Conservation (phyloP, 768 basidiomycete species). For the Boletus rubescentipes region DNA sequence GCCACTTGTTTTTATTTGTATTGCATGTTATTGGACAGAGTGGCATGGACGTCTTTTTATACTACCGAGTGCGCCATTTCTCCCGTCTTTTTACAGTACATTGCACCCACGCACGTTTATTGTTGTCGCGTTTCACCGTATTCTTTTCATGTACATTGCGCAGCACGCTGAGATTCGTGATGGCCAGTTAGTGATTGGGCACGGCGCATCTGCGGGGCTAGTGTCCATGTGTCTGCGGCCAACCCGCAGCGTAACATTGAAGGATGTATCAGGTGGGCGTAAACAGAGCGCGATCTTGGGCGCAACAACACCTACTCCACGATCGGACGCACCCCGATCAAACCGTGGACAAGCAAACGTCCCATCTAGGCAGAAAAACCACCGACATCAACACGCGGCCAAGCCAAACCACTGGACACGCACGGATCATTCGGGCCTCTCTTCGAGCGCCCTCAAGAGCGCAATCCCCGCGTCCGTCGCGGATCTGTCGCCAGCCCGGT, state of each 20-base stretch:
- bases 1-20: neutral
- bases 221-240: too few species aligned
- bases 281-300: neutral
- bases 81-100: too few species aligned
- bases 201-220: too few species aligned
- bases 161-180: too few species aligned
- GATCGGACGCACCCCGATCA: too few species aligned
- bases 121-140: too few species aligned
- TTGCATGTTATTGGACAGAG: slow-evolving; percentile 2
- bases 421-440: neutral
- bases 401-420: neutral
- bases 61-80: neutral
- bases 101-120: neutral
- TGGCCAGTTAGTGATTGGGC: too few species aligned
- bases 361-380: neutral
- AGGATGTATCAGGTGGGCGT: too few species aligned
- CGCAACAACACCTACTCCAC: too few species aligned
- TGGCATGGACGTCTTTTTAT: slow-evolving; percentile 9
- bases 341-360: neutral
- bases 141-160: too few species aligned
- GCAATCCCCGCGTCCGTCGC: slow-evolving; percentile 24
- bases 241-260: too few species aligned
- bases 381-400: neutral
- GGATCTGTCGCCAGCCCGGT: slow-evolving; percentile 23
- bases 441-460: slow-evolving; percentile 23